Percentiles rank a stretch among this genome's conserved stretches.
These are phyloP conservation scores for Aspergillus felis DNA, from an alignment of 2,329 filamentous ascomycete species.

Conservation along the genomic window DNA sequence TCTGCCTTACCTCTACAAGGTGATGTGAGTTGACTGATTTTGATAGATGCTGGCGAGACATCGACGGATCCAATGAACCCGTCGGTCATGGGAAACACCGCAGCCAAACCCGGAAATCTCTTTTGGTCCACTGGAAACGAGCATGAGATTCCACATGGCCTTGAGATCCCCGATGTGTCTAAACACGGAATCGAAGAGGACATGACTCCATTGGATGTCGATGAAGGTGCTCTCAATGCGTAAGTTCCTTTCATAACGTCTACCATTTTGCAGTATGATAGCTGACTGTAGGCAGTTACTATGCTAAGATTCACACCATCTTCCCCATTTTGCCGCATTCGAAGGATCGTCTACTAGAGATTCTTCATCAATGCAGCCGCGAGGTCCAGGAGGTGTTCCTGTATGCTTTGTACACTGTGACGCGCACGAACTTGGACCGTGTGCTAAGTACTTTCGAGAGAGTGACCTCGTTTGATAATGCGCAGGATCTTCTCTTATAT, in stretches of 20 bases:
- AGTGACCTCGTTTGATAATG: conserved; percentile 36
- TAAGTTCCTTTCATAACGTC: conserved; percentile 20
- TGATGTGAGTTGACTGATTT: conserved; percentile 7
- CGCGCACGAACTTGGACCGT: conserved; percentile 34
- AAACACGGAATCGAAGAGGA: conserved; percentile 32
- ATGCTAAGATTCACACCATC: conserved; percentile 38
- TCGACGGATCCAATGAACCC: conserved; percentile 29
- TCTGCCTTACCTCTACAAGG: not conserved
- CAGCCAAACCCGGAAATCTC: conserved; percentile 33
- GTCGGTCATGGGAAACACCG: conserved; percentile 35
- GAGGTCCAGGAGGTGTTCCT: conserved; percentile 40
- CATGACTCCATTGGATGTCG: conserved; percentile 33
- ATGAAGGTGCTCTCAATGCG: conserved; percentile 39
- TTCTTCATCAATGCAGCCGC: conserved; percentile 38
- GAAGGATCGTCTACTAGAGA: conserved; percentile 33
- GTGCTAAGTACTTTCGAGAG: conserved; percentile 32
- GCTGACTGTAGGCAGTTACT: conserved; percentile 32
- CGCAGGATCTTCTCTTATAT: conserved; percentile 37
- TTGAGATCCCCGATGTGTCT: conserved; percentile 30
- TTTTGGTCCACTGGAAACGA: conserved; percentile 38
- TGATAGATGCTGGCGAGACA: conserved; percentile 23
- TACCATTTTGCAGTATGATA: not conserved
- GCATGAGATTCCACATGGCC: conserved; percentile 26
- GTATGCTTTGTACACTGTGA: conserved; percentile 38
- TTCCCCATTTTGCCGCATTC: conserved; percentile 41